A percentile compares a stretch with the other conserved stretches of the same genome.
phyloP scores from a whole-genome alignment of 2,329 filamentous ascomycete genomes.

The Fusarium multiceps region DNA sequence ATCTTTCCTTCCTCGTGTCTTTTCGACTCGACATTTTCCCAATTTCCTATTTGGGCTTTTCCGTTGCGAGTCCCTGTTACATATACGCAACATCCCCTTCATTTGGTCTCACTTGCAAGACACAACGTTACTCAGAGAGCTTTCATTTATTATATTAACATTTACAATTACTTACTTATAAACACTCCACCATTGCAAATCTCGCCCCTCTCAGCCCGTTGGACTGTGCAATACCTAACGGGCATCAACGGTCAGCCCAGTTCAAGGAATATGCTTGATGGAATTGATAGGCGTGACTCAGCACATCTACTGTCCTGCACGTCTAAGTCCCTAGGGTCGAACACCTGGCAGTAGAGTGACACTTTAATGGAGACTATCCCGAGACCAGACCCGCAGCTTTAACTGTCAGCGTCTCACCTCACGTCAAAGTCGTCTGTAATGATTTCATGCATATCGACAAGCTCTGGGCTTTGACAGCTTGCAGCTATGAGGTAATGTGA shows the following conservation, averaged over 20 bases:
- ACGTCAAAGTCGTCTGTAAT: conserved; percentile 1
- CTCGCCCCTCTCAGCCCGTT: neutral
- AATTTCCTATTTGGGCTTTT: conserved; percentile 21
- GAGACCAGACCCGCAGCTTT: conserved; percentile 18
- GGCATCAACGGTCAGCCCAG: conserved; percentile 21
- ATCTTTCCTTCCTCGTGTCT: neutral
- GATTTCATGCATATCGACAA: conserved; percentile 14
- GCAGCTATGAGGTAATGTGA: conserved; percentile 5
- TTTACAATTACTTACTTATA: neutral
- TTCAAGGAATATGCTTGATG: conserved; percentile 12
- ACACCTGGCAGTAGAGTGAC: neutral
- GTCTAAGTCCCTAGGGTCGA: conserved; percentile 3
- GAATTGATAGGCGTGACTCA: conserved; percentile 6
- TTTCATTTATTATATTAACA: neutral
- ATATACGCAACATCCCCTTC: conserved; percentile 16
- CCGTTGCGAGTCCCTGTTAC: conserved; percentile 19
- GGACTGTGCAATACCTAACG: conserved; percentile 21
- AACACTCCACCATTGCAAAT: neutral
- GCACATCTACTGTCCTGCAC: neutral
- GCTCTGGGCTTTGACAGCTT: conserved; percentile 1
- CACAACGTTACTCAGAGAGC: neutral
- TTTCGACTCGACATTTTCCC: neutral
- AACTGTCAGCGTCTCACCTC: conserved; percentile 4
- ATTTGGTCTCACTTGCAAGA: conserved; percentile 9
- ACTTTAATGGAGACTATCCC: conserved; percentile 8